A percentile compares a stretch with the other conserved stretches of the same genome.
Evolutionary conservation across 768 basidiomycete genomes (phyloP).

Genomic region (Pulveroboletus sp.): DNA sequence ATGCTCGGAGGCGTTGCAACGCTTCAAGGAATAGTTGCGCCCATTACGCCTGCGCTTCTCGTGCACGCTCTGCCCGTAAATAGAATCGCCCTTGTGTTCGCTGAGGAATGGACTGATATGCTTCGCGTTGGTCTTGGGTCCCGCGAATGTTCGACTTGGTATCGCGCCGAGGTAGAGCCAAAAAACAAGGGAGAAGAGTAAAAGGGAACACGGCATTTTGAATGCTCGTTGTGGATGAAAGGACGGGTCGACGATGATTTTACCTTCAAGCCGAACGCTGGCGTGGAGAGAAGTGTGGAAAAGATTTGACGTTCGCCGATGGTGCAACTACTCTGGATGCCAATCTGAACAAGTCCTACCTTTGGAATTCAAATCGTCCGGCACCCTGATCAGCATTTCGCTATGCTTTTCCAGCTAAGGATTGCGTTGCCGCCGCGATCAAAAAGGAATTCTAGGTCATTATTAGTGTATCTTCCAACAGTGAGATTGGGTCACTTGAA

Average conservation of each 20-base stretch:
- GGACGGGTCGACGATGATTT: background rate
- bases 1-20: slow-evolving; percentile 14
- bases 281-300: too few relatives aligned
- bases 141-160: slow-evolving; percentile 4
- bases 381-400: too few relatives aligned
- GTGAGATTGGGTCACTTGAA: too few relatives aligned
- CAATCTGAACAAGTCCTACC: too few relatives aligned
- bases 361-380: too few relatives aligned
- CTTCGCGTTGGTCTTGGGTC: background rate
- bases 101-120: background rate
- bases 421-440: too few relatives aligned
- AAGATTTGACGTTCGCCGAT: too few relatives aligned
- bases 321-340: too few relatives aligned
- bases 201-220: slow-evolving; percentile 11
- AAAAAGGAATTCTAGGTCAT: too few relatives aligned
- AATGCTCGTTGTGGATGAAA: background rate
- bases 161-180: slow-evolving; percentile 8
- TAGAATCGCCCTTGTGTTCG: background rate
- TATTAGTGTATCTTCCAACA: too few relatives aligned
- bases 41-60: slow-evolving; percentile 17
- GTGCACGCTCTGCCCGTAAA: background rate
- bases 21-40: slow-evolving; percentile 12
- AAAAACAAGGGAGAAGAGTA: slow-evolving; percentile 7
- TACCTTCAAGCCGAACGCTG: background rate
- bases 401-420: too few relatives aligned